Evolutionary conservation across 352 stramenopile genomes (phyloP), one percentile per base, ranked within the genome.

Genomic region (Phytophthora vignae): DNA sequence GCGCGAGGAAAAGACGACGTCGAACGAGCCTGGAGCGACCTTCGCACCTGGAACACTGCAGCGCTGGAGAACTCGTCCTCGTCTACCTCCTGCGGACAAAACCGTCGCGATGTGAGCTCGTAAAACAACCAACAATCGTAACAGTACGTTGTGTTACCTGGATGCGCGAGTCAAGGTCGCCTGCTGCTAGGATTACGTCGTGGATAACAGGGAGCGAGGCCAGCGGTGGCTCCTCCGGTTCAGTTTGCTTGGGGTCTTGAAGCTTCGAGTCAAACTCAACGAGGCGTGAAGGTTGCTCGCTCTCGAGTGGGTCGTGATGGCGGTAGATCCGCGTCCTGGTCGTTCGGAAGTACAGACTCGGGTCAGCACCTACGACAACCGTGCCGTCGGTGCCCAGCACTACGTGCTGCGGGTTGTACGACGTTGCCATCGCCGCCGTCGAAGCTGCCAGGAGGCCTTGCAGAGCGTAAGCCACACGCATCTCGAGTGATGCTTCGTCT

Each of bases 311-410:
- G 12, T 67, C 46, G 19, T 69, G 33, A n/a, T 63, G 22, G 3
- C 33, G 40, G 10, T 58, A 29, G 29, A 64, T 27, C 22, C 68
- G 46, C 10, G 52, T 64, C 42, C 55, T 77, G 61, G 38, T 52
- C 8, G 46, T 42, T 12, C 52, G 67, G 33, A 83, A 69, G 66
- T 81, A 84, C 19, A 78, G 59, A 36, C 46, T 73, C 4, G 79
- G 77, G 38, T 84, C 77, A 4, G 52, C 76, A 19, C 67, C 69
- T 15, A 62, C 55, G 15, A 86, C 60, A 1, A 80, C 69, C 38
- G 73, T 76, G 38, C 76, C 79, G 22, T 83, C 74, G 9, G 62
- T 73, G 4, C 71, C 71, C 3, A 86, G 65, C 53, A 86, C 79
- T 25, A 86, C 71, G 42, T 76, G 54, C 53, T 73, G 74, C 14